Evolutionary conservation across 2,329 filamentous ascomycete species (phyloP).

Genomic region (Drechslerella coelobrocha): DNA sequence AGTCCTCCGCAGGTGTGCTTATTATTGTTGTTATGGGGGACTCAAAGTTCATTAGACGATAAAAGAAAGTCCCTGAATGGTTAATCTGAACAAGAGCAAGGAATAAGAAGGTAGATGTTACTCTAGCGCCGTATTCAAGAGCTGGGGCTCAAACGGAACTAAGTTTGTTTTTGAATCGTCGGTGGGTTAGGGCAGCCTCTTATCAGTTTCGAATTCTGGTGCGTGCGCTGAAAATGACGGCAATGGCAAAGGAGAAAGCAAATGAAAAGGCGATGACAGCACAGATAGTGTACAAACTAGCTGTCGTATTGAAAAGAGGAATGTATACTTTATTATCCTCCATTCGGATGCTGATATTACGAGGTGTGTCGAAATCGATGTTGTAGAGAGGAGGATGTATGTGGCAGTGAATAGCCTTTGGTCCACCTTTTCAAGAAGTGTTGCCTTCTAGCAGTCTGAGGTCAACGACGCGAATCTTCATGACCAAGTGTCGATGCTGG

Average conservation of each 20-base stretch:
- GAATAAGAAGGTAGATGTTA: too few relatives aligned
- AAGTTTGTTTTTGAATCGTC: too few relatives aligned
- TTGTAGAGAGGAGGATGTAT: too few relatives aligned
- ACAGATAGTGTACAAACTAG: neutral
- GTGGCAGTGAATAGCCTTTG: too few relatives aligned
- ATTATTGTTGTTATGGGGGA: neutral
- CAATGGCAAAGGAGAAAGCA: slow-evolving; percentile 1
- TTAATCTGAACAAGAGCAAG: neutral
- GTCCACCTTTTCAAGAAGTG: too few relatives aligned
- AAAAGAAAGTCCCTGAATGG: too few relatives aligned
- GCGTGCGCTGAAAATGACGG: neutral
- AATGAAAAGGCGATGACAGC: slow-evolving; percentile 12
- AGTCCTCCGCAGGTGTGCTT: neutral
- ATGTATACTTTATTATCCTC: slow-evolving; percentile 19
- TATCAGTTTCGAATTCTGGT: neutral
- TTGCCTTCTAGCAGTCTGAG: too few relatives aligned
- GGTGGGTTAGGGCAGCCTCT: neutral
- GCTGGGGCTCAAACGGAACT: too few relatives aligned
- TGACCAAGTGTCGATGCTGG: too few relatives aligned
- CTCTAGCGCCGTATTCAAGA: neutral
- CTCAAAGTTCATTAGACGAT: slow-evolving; percentile 5
- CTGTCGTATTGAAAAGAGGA: slow-evolving; percentile 20
- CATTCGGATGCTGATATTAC: neutral
- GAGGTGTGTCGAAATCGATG: neutral
- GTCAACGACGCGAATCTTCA: too few relatives aligned